These are phyloP conservation scores for Annulohypoxylon bovei DNA, from an alignment of 495 filamentous ascomycete species.

Conservation along the genomic window DNA sequence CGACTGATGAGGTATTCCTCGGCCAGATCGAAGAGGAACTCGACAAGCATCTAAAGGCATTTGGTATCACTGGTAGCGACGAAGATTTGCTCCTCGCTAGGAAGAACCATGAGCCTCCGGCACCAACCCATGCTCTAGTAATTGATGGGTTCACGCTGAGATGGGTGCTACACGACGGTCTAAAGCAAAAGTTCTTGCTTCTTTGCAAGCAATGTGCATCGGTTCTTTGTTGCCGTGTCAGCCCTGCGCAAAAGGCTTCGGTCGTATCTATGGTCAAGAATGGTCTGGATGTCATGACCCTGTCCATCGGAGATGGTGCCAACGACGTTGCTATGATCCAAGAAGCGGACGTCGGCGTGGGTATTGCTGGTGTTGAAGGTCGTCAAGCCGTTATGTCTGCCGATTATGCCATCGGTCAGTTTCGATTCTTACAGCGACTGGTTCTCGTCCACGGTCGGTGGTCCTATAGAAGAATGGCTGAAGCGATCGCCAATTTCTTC, in stretches of 20 bases:
- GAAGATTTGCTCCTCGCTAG: constrained; percentile 84
- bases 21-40: constrained; percentile 73
- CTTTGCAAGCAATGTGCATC: constrained; percentile 98
- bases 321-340: constrained; percentile 99
- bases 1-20: constrained; percentile 53
- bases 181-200: constrained; percentile 91
- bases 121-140: constrained; percentile 92
- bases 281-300: constrained; percentile 95
- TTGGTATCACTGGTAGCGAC: constrained; percentile 85
- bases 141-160: constrained; percentile 96
- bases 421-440: constrained; percentile 90
- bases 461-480: constrained; percentile 91
- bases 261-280: constrained; percentile 95
- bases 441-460: constrained; percentile 96
- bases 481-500: constrained; percentile 98
- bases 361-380: constrained; percentile 97
- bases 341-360: constrained; percentile 97
- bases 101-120: constrained; percentile 82
- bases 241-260: constrained; percentile 95
- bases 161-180: constrained; percentile 80
- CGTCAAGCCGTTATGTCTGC: constrained; percentile 98
- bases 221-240: constrained; percentile 97
- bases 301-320: constrained; percentile 95
- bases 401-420: constrained; percentile 98
- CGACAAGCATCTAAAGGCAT: constrained; percentile 74